Percentiles rank a stretch among this genome's conserved stretches.
Conservation (phyloP, 2,329 filamentous ascomycete species). For the Zymoseptoria tritici region DNA sequence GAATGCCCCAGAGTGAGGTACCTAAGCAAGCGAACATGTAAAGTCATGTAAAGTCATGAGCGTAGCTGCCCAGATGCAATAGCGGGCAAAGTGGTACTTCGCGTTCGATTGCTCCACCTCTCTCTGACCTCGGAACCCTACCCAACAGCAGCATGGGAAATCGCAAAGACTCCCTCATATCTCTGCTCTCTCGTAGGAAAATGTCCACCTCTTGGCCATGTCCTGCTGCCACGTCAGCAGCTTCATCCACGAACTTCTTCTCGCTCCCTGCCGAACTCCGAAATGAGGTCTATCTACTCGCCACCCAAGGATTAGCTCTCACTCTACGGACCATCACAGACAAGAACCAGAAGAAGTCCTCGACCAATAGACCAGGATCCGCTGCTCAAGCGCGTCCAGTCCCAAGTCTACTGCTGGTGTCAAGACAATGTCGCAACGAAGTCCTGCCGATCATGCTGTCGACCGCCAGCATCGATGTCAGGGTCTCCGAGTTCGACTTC, state of each 20-base stretch:
- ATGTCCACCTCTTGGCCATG: background rate
- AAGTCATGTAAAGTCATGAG: too few species aligned
- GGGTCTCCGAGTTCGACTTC: conserved; percentile 24
- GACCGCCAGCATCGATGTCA: conserved; percentile 12
- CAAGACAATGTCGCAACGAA: conserved; percentile 18
- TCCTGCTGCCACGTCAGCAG: background rate
- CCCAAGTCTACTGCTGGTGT: conserved; percentile 22
- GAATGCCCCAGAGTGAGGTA: too few species aligned
- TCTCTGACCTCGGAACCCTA: background rate
- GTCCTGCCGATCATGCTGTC: conserved; percentile 24
- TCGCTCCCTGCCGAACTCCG: conserved; percentile 26
- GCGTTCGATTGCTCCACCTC: background rate
- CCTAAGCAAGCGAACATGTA: too few species aligned
- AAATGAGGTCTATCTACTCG: conserved; percentile 23
- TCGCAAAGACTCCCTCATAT: background rate
- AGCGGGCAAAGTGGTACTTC: background rate
- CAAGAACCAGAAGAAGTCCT: background rate
- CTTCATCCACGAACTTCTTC: conserved; percentile 19
- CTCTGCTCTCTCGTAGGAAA: background rate
- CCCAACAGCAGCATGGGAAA: background rate
- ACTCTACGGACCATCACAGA: conserved; percentile 5
- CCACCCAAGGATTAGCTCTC: conserved; percentile 11
- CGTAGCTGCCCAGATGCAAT: too few species aligned
- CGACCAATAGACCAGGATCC: background rate
- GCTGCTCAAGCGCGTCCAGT: conserved; percentile 1